These are phyloP conservation scores for Myriosclerotinia curreyana DNA, from an alignment of 2,329 filamentous ascomycete genomes.

Conservation along the genomic window DNA sequence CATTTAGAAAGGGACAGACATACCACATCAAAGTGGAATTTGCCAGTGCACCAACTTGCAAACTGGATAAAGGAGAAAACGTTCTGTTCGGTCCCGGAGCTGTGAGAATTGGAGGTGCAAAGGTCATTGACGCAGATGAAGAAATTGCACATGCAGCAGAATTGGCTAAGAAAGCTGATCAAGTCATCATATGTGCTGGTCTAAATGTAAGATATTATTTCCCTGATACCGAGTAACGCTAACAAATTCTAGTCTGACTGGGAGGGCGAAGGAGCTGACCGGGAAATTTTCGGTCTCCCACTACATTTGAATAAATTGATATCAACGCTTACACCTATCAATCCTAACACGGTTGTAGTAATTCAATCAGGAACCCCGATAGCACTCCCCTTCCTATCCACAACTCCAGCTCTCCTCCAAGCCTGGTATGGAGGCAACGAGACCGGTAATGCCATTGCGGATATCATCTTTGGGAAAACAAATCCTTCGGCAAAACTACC, in stretches of 20 bases:
- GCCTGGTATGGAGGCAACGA: conserved; percentile 90
- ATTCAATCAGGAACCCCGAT: conserved; percentile 76
- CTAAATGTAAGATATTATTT: conserved; percentile 51
- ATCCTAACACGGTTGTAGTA: conserved; percentile 68
- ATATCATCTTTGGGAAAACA: conserved; percentile 62
- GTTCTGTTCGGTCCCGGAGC: conserved; percentile 58
- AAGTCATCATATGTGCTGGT: conserved; percentile 73
- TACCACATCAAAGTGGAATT: conserved; percentile 44
- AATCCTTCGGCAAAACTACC: conserved; percentile 71
- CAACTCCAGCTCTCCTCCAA: conserved; percentile 59
- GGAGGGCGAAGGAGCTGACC: conserved; percentile 40
- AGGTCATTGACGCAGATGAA: conserved; percentile 53
- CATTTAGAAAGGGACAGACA: conserved; percentile 35
- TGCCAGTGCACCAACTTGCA: conserved; percentile 56
- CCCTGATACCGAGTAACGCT: conserved; percentile 52
- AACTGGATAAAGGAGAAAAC: conserved; percentile 47
- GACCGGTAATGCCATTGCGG: conserved; percentile 75
- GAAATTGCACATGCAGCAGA: conserved; percentile 64
- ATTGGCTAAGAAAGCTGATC: conserved; percentile 65
- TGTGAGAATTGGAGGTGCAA: conserved; percentile 59
- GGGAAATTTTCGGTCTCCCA: conserved; percentile 33
- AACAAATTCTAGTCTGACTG: conserved; percentile 46
- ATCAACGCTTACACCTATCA: conserved; percentile 49
- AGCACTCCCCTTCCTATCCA: conserved; percentile 64
- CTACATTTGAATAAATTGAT: conserved; percentile 42